A percentile compares a stretch with the other conserved stretches of the same genome.
Evolutionary conservation across 805 yeast genomes (phyloP).

Genomic region (Ogataea minuta): DNA sequence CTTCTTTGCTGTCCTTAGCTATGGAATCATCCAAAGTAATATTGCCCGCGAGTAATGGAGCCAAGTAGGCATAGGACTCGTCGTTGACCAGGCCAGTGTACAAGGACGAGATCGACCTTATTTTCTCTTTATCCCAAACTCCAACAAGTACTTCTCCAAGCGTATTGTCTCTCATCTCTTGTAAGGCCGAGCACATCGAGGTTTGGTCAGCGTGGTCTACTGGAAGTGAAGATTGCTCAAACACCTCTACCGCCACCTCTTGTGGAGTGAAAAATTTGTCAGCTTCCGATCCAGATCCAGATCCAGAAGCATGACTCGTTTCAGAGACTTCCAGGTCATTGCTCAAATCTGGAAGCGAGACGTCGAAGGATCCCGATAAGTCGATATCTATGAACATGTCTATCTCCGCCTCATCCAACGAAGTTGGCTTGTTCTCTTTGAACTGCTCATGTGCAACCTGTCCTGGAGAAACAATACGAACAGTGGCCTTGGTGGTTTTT

Average conservation of each 20-base stretch:
- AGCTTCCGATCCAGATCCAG: conserved; percentile 6
- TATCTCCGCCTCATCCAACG: conserved; percentile 3
- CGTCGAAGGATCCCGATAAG: conserved; percentile 18
- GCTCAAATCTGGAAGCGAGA: conserved; percentile 17
- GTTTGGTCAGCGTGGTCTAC: conserved; percentile 15
- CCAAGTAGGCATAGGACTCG: conserved; percentile 46
- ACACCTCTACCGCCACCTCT: conserved; percentile 14
- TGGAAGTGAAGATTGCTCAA: conserved; percentile 2
- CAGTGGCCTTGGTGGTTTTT: conserved; percentile 3
- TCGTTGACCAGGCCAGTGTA: conserved; percentile 27
- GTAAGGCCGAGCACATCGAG: conserved; percentile 30
- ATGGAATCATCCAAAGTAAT: conserved; percentile 1
- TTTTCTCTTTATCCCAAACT: conserved; percentile 15
- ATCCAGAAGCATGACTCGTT: conserved; percentile 8
- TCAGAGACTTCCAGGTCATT: conserved; percentile 6
- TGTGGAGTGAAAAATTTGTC: conserved; percentile 21
- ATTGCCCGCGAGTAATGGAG: conserved; percentile 34
- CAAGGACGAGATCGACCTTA: conserved; percentile 18
- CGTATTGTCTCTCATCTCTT: conserved; percentile 20
- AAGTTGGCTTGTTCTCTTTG: not conserved
- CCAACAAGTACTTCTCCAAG: conserved; percentile 22
- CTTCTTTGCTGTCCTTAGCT: conserved; percentile 9
- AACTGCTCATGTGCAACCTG: conserved; percentile 10
- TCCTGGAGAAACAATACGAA: conserved; percentile 2
- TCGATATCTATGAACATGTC: conserved; percentile 21